Evolutionary conservation across 2,329 filamentous ascomycete genomes (phyloP).

Genomic region (Diaporthe helianthi): DNA sequence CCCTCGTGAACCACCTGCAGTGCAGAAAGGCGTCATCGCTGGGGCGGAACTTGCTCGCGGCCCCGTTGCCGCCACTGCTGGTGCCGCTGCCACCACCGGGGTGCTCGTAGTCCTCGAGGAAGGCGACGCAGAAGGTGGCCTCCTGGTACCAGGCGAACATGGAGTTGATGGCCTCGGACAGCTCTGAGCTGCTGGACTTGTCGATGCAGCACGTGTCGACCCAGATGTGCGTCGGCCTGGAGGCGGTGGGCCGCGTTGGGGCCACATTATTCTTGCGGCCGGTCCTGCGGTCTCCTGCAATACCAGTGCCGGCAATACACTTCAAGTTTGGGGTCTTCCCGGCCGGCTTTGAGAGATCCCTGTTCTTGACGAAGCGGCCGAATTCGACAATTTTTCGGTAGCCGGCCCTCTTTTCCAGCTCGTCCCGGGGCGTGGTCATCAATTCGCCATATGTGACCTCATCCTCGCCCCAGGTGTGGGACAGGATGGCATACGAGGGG

Average conservation of each 20-base stretch:
- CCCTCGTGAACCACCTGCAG: constrained; percentile 17
- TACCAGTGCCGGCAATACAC: too few relatives aligned
- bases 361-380: constrained; percentile 9
- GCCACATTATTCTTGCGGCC: background rate
- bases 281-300: background rate
- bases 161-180: constrained; percentile 30
- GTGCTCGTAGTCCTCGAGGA: constrained; percentile 20
- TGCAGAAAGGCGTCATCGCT: background rate
- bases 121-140: constrained; percentile 19
- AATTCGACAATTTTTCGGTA: constrained; percentile 23
- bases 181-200: constrained; percentile 27
- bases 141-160: constrained; percentile 32
- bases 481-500: constrained; percentile 18
- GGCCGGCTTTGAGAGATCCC: background rate
- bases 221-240: constrained; percentile 18
- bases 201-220: constrained; percentile 34
- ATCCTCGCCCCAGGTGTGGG: constrained; percentile 15
- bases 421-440: background rate
- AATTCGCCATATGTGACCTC: constrained; percentile 19
- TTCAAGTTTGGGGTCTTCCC: background rate
- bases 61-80: too few relatives aligned
- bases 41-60: background rate
- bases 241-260: background rate
- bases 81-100: too few relatives aligned
- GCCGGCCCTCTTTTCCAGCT: background rate